These are phyloP conservation scores for Dactylellina sp. DNA, from an alignment of 2,329 filamentous ascomycete genomes.

Conservation along the genomic window DNA sequence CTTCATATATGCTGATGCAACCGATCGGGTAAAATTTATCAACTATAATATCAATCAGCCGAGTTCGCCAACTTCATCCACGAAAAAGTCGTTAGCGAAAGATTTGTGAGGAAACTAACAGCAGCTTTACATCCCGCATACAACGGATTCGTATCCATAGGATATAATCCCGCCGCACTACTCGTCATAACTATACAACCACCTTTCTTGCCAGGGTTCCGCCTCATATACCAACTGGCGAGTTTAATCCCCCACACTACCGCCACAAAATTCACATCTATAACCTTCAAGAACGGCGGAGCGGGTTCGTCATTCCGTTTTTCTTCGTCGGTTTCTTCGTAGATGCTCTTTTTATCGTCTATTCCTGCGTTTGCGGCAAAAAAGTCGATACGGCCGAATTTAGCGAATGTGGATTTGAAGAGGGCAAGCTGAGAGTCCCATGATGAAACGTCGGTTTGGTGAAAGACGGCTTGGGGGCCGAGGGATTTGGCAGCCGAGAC, in stretches of 20 bases:
- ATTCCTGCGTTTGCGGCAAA: slow-evolving; percentile 66
- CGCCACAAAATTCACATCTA: slow-evolving; percentile 65
- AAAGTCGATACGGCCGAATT: slow-evolving; percentile 65
- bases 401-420: slow-evolving; percentile 63
- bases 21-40: slow-evolving; percentile 62
- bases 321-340: slow-evolving; percentile 61
- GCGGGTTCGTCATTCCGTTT: slow-evolving; percentile 62
- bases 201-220: slow-evolving; percentile 62
- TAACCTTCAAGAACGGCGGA: slow-evolving; percentile 63
- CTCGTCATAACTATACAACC: slow-evolving; percentile 65
- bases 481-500: slow-evolving; percentile 36
- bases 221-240: slow-evolving; percentile 64
- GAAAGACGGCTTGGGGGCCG: slow-evolving; percentile 31
- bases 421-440: slow-evolving; percentile 63
- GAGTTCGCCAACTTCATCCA: too few species aligned
- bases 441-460: slow-evolving; percentile 63
- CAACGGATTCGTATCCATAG: slow-evolving; percentile 56
- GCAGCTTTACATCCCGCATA: slow-evolving; percentile 46
- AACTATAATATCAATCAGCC: slow-evolving; percentile 52
- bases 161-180: slow-evolving; percentile 63
- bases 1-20: slow-evolving; percentile 60
- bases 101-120: slow-evolving; percentile 48
- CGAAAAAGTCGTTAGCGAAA: too few species aligned
- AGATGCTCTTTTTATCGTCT: slow-evolving; percentile 63
- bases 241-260: slow-evolving; percentile 65